Base-by-base conservation (phyloP, 208 protist genomes). In the Trichomonas vaginalis region DNA sequence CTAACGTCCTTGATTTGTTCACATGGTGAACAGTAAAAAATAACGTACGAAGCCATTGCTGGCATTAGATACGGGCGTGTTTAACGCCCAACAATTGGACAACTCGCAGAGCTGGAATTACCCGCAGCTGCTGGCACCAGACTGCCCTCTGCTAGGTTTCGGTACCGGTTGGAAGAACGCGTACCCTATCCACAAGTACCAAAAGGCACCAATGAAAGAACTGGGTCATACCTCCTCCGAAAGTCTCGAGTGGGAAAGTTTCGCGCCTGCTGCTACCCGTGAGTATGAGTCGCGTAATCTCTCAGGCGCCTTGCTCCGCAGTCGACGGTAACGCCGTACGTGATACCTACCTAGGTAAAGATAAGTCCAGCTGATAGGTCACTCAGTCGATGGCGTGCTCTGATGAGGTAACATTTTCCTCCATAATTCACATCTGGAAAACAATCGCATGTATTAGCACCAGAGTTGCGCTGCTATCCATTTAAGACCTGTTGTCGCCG, bases 361-460 rank as follows among this genome's bases (percentile, higher is more conserved):
- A 98, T 97, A 98, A 96, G 97, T 96, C 97, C 97, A 97, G 97
- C 97, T 98, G 97, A 98, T 98, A 97, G 96, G 96, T 80, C 61
- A n/a, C 61, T 80, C 61, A 80, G 8, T 80, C 61, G 61, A 80
- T 80, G 14, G 61, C 21, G 8, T 8, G 8, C 12, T 27, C 61
- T n/a, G 9, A 23, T 23, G 17, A 17, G 49, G 49, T 61, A 8
- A 61, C 8, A 8, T 61, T 61, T 61, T 61, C 12, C 12, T n/a
- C n/a, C n/a, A n/a, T n/a, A n/a, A n/a, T n/a, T n/a, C n/a, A n/a
- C n/a, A n/a, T n/a, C n/a, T n/a, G n/a, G n/a, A n/a, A n/a, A n/a
- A n/a, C n/a, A n/a, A n/a, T n/a, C n/a, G n/a, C n/a, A n/a, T n/a
- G n/a, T n/a, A n/a, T n/a, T n/a, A n/a, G n/a, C n/a, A n/a, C n/a